Evolutionary conservation across 768 basidiomycete genomes (phyloP).

Genomic region (Neoboletus brunneissimus): DNA sequence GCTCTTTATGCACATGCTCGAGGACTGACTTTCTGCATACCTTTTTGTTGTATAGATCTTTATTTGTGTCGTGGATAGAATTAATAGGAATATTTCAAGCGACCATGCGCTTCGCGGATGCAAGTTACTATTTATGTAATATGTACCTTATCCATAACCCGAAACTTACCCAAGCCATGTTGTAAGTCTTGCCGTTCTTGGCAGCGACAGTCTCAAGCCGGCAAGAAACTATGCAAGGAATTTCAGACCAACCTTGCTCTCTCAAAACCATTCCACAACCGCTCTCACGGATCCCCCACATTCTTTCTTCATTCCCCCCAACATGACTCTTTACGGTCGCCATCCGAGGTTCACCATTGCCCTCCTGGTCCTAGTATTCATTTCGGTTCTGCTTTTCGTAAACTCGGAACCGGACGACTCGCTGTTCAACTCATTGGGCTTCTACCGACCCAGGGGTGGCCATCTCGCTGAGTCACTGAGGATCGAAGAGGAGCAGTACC

Average conservation of each 20-base stretch:
- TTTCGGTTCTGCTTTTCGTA: conserved; percentile 28
- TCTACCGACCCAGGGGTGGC: not conserved
- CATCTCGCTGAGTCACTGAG: conserved; percentile 12
- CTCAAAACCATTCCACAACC: not conserved
- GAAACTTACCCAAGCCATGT: not conserved
- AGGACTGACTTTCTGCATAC: not conserved
- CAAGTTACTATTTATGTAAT: not conserved
- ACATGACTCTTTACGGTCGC: conserved; percentile 28
- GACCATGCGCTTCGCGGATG: not conserved
- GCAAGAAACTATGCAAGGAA: not conserved
- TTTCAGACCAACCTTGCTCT: not conserved
- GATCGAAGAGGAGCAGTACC: conserved; percentile 35
- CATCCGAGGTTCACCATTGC: conserved; percentile 32
- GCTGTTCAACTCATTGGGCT: conserved; percentile 1
- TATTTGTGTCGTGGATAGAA: not conserved
- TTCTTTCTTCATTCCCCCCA: conserved; percentile 7
- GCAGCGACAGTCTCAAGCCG: not conserved
- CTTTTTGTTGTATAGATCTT: not conserved
- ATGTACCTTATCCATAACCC: not conserved
- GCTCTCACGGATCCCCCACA: conserved; percentile 12
- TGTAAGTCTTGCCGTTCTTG: not conserved
- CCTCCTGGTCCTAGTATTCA: conserved; percentile 25
- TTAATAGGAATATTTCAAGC: no score
- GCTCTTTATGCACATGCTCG: not conserved
- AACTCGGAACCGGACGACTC: conserved; percentile 16